These are phyloP conservation scores for Jimgerdemannia flammicorona DNA, from an alignment of 192 early-diverging fungal genomes.

Conservation along the genomic window DNA sequence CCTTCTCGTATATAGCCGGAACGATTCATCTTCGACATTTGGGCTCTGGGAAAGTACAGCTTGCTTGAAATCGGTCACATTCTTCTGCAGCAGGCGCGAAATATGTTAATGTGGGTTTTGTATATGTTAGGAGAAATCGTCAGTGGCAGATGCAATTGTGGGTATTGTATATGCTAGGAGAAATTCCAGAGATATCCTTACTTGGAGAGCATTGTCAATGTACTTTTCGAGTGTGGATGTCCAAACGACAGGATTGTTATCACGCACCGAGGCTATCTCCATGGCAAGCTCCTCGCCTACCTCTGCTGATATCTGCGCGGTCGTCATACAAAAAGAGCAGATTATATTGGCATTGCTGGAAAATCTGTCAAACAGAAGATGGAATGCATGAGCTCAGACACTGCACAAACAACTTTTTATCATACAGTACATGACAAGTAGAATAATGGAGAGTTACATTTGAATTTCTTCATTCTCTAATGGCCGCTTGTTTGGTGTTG, in stretches of 20 bases:
- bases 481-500: too few species aligned
- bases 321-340: too few species aligned
- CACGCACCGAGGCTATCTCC: conserved; percentile 6
- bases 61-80: background rate
- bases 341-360: too few species aligned
- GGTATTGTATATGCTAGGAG: too few species aligned
- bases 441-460: too few species aligned
- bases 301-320: too few species aligned
- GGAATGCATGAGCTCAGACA: too few species aligned
- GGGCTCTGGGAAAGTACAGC: background rate
- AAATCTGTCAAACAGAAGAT: too few species aligned
- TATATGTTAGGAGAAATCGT: background rate
- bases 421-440: too few species aligned
- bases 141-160: background rate
- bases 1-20: conserved; percentile 16
- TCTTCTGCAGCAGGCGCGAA: background rate
- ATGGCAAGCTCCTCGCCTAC: too few species aligned
- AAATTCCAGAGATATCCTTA: background rate
- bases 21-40: background rate
- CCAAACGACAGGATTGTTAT: conserved; percentile 1
- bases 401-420: too few species aligned
- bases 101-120: background rate
- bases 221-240: conserved; percentile 9
- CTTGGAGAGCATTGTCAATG: conserved; percentile 9
- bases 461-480: too few species aligned